phyloP scores from a whole-genome alignment of 2,329 filamentous ascomycete genomes.

The Raffaelea albimanens region DNA sequence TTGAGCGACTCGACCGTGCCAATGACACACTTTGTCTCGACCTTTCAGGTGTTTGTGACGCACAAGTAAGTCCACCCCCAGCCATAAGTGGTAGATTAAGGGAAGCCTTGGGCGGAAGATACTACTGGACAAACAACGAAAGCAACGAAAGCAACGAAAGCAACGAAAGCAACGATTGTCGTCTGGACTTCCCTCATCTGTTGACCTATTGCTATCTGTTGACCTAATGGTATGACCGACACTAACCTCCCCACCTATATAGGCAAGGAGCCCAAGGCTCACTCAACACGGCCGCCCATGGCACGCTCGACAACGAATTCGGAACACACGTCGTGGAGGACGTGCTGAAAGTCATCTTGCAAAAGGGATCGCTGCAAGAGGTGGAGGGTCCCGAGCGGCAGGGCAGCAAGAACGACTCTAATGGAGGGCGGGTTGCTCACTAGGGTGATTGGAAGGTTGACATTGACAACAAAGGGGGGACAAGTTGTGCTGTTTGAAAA shows the following conservation, averaged over 20 bases:
- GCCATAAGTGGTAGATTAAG: too few relatives aligned
- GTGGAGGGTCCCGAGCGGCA: conserved; percentile 43
- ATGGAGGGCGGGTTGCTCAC: conserved; percentile 32
- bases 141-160: too few relatives aligned
- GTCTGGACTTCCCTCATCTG: too few relatives aligned
- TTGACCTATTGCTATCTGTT: too few relatives aligned
- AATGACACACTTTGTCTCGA: conserved; percentile 73
- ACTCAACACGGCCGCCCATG: conserved; percentile 66
- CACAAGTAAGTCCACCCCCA: conserved; percentile 71
- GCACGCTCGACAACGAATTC: conserved; percentile 74
- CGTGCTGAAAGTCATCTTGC: conserved; percentile 70
- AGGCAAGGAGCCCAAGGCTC: conserved; percentile 83
- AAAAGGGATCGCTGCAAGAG: conserved; percentile 62
- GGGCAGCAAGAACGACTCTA: conserved; percentile 44
- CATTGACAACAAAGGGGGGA: too few relatives aligned
- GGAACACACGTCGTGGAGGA: conserved; percentile 72
- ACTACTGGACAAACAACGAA: too few relatives aligned
- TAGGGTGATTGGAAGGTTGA: conserved; percentile 17
- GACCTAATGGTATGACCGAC: too few relatives aligned
- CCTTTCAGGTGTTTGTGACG: conserved; percentile 83
- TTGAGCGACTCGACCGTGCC: conserved; percentile 68
- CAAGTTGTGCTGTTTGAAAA: too few relatives aligned
- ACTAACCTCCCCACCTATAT: not conserved
- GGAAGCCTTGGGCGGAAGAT: too few relatives aligned
- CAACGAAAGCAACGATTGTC: too few relatives aligned